phyloP scores from a whole-genome alignment of 805 yeast genomes.

The Schwanniomyces yamadae region DNA sequence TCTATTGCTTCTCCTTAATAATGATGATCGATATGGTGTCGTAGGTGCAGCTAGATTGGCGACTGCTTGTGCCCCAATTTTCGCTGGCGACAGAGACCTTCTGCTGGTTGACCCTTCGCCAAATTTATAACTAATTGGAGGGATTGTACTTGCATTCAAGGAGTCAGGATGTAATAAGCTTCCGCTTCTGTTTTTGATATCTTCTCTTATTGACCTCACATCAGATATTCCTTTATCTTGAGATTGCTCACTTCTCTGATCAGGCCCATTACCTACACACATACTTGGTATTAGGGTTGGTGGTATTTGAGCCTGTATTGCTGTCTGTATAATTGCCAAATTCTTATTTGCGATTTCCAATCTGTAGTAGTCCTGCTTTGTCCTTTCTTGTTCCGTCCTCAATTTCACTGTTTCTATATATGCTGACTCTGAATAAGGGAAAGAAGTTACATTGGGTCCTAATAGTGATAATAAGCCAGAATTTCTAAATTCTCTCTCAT shows the following conservation, averaged over 20 bases:
- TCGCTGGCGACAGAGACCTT: conserved; percentile 64
- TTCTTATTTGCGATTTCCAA: conserved; percentile 62
- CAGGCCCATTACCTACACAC: conserved; percentile 38
- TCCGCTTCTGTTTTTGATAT: not conserved
- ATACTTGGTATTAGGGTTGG: conserved; percentile 59
- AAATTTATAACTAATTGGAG: conserved; percentile 36
- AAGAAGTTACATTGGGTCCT: conserved; percentile 51
- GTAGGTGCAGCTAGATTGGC: conserved; percentile 44
- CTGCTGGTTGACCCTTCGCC: conserved; percentile 28
- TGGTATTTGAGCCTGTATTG: conserved; percentile 63
- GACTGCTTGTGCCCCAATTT: conserved; percentile 71
- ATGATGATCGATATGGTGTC: conserved; percentile 24
- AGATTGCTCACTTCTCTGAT: conserved; percentile 10
- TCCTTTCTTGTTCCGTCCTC: conserved; percentile 70
- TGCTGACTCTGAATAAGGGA: conserved; percentile 60
- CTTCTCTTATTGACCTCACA: conserved; percentile 9
- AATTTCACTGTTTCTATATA: conserved; percentile 57
- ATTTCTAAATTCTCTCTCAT: too few species aligned
- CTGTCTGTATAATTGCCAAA: conserved; percentile 60
- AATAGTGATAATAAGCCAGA: conserved; percentile 36
- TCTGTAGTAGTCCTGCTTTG: conserved; percentile 75
- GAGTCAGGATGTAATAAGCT: conserved; percentile 12
- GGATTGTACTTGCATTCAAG: conserved; percentile 27
- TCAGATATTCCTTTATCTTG: conserved; percentile 4
- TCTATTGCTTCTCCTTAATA: conserved; percentile 11